Conservation (phyloP, 169 alveolate genomes). For the Miamiensis avidus region DNA sequence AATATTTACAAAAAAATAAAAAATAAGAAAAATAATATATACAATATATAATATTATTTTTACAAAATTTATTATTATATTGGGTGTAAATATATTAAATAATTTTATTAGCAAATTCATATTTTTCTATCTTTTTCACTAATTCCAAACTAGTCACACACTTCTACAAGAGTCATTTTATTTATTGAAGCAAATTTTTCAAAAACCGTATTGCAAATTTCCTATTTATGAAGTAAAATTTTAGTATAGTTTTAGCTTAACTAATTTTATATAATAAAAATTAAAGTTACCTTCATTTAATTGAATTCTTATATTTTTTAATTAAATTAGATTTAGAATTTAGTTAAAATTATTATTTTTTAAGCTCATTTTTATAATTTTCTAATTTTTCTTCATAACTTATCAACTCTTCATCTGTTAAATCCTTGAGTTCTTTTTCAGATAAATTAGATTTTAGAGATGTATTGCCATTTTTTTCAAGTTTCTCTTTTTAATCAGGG, state of each 20-base stretch:
- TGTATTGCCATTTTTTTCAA: too few species aligned
- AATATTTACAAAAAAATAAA: too few species aligned
- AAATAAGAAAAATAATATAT: too few species aligned
- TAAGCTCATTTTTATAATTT: too few species aligned
- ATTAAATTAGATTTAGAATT: not conserved
- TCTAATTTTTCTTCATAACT: not conserved
- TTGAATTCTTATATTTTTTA: not conserved
- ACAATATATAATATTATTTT: too few species aligned
- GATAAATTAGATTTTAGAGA: too few species aligned
- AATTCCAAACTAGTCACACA: not conserved
- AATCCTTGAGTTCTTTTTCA: too few species aligned
- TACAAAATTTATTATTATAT: too few species aligned
- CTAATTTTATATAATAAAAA: too few species aligned
- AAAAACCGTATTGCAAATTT: not conserved
- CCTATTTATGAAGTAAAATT: not conserved
- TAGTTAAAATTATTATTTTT: too few species aligned
- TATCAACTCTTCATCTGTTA: not conserved
- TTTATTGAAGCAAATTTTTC: not conserved
- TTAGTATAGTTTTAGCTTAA: not conserved
- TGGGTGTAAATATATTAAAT: too few species aligned
- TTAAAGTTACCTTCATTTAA: not conserved
- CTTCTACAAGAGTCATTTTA: not conserved
- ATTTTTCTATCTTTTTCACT: not conserved
- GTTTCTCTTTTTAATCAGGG: too few species aligned
- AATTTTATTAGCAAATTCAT: not conserved